These are phyloP conservation scores for Kluyveromyces lactis DNA, from an alignment of 805 yeast genomes.

Conservation along the genomic window DNA sequence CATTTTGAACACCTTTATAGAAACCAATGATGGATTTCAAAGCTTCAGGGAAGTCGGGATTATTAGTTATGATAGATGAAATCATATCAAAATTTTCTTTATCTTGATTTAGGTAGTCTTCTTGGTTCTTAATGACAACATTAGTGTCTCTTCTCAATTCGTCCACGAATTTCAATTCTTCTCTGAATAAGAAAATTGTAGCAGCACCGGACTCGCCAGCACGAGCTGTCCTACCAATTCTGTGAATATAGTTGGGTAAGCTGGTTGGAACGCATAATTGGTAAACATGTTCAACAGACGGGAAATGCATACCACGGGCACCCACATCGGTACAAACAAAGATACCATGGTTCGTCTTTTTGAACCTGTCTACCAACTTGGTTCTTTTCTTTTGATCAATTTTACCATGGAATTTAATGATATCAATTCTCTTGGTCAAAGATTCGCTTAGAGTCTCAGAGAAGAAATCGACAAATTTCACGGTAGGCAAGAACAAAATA, in stretches of 20 bases:
- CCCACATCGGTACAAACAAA: constrained; percentile 87
- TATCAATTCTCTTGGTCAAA: constrained; percentile 23
- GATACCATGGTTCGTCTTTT: constrained; percentile 40
- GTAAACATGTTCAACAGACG: constrained; percentile 73
- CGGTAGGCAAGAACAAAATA: constrained; percentile 76
- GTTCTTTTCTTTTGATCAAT: constrained; percentile 64
- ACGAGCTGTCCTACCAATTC: constrained; percentile 95
- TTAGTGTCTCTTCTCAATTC: constrained; percentile 43
- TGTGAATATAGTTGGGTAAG: constrained; percentile 76
- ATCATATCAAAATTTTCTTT: constrained; percentile 27
- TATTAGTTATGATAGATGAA: constrained; percentile 15
- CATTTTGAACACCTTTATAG: constrained; percentile 28
- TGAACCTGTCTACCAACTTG: constrained; percentile 45
- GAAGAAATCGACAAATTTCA: constrained; percentile 54
- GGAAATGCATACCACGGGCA: constrained; percentile 96
- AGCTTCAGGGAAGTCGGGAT: constrained; percentile 25
- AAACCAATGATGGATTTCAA: constrained; percentile 31
- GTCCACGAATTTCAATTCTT: constrained; percentile 49
- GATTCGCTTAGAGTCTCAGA: constrained; percentile 33
- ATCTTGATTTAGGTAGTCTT: constrained; percentile 30
- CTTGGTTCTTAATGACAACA: constrained; percentile 42
- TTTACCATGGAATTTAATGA: constrained; percentile 59
- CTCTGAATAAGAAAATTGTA: constrained; percentile 44
- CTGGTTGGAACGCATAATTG: constrained; percentile 75
- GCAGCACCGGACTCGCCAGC: constrained; percentile 79